Evolutionary conservation across 306 rosid genomes (phyloP), one percentile per base, ranked within the genome.

Genomic region (Hylodesmum podocarpum): DNA sequence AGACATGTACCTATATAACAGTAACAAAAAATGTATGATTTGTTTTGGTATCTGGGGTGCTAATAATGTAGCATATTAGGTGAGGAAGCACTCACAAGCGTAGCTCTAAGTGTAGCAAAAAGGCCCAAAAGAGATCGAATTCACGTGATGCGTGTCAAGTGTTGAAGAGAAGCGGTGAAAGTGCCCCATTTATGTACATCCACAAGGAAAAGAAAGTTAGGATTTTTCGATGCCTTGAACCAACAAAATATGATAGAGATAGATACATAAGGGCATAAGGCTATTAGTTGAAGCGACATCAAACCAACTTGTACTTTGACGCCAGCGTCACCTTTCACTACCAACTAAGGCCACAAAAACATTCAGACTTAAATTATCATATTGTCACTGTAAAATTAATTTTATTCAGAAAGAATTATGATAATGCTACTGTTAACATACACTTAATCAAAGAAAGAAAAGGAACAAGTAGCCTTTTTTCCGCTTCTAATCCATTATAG

Each of bases 121-220:
- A 36, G 76, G 47, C 7, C 44, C 24, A 58, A 41, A 80, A 80
- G 84, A 40, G 36, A 29, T 68, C 13, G 28, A 76, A 62, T 74
- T 85, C 86, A 84, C 88, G 47, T 77, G 82, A 88, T 76, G 70
- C 80, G 69, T 66, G 87, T 71, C 86, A 61, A 77, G 72, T 69
- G 75, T 49, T 37, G 19, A 28, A 37, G 46, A 54, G 78, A 87
- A 78, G 80, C 29, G 7, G 3, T 41, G 75, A 54, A 49, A 51
- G 64, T 43, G 24, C 31, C 53, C 65, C 41, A 66, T 51, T 62
- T 66, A 63, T 69, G 72, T 77, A 75, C 70, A 73, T 82, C 75
- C 31, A 50, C 39, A 31, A 37, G 4, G 14, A 31, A 71, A 62
- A 15, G 11, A 75, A 75, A 75, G 34, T 37, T 55, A 58, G 50